Conservation (phyloP, 2,329 filamentous ascomycete species). For the Penicillium crustosum region DNA sequence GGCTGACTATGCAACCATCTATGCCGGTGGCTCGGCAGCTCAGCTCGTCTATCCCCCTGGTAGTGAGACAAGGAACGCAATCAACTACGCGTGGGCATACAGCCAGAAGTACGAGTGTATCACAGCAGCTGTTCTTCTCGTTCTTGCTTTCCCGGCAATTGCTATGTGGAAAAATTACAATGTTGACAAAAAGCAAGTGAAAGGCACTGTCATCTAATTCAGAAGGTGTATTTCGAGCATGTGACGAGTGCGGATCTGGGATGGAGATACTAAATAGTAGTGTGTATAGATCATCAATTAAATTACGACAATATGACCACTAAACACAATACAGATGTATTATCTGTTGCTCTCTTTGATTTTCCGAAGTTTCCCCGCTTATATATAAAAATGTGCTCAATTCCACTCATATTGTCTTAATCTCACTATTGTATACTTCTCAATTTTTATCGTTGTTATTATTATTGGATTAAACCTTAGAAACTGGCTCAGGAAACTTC, state of each 20-base stretch:
- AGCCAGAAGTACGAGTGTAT: not conserved
- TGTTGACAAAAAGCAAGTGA: not conserved
- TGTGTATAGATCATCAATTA: not conserved
- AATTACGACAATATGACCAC: not conserved
- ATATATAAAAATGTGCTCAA: too few relatives aligned
- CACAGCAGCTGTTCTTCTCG: not conserved
- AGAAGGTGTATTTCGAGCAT: not conserved
- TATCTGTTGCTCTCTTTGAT: too few relatives aligned
- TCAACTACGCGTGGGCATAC: not conserved
- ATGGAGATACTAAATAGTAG: too few relatives aligned
- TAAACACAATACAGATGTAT: too few relatives aligned
- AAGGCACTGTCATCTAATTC: not conserved
- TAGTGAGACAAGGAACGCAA: not conserved
- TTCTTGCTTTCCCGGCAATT: not conserved
- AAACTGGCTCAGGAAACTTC: too few relatives aligned
- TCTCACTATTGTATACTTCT: too few relatives aligned
- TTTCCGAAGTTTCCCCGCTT: too few relatives aligned
- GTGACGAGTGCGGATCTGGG: not conserved
- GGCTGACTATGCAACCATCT: not conserved
- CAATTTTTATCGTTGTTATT: too few relatives aligned
- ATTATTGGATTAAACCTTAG: too few relatives aligned
- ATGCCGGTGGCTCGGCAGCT: not conserved
- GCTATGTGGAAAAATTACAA: not conserved
- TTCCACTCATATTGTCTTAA: too few relatives aligned
- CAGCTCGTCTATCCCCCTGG: not conserved